Conservation (phyloP, 371 early-diverging fungal species). For the Lichtheimia hyalospora region DNA sequence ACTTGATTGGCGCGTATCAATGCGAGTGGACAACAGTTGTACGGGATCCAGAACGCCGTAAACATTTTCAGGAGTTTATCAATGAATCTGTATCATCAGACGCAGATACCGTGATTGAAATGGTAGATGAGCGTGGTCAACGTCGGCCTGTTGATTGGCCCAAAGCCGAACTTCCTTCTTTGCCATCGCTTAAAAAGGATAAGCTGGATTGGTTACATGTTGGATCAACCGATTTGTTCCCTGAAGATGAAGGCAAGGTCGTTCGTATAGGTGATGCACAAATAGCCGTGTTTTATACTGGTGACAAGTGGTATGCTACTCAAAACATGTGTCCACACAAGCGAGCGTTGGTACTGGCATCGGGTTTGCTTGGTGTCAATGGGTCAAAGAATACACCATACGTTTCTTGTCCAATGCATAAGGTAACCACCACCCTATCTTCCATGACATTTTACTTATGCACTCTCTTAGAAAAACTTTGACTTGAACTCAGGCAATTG, state of each 20-base stretch:
- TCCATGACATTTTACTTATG: no score
- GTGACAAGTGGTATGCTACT: constrained; percentile 61
- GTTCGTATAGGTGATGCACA: constrained; percentile 61
- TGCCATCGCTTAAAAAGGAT: constrained; percentile 3
- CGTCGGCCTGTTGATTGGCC: constrained; percentile 67
- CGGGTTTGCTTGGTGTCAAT: constrained; percentile 56
- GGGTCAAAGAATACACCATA: constrained; percentile 37
- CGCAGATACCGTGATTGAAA: constrained; percentile 50
- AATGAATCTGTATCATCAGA: constrained; percentile 54
- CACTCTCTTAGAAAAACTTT: constrained; percentile 49
- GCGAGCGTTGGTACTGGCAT: constrained; percentile 64
- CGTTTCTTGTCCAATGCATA: constrained; percentile 71
- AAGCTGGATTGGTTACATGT: constrained; percentile 25
- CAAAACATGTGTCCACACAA: constrained; percentile 79
- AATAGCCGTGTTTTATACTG: constrained; percentile 57
- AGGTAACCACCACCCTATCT: constrained; percentile 8
- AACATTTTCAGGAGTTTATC: constrained; percentile 54
- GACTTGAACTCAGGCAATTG: constrained; percentile 52
- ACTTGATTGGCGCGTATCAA: constrained; percentile 54
- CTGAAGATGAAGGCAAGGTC: constrained; percentile 50
- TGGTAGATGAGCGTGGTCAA: constrained; percentile 64
- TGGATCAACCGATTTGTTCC: constrained; percentile 38
- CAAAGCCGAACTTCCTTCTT: constrained; percentile 30
- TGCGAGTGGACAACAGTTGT: constrained; percentile 70
- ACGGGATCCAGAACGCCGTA: constrained; percentile 51